phyloP scores from a whole-genome alignment of 306 rosid genomes.

The Gastrolobium bilobum region DNA sequence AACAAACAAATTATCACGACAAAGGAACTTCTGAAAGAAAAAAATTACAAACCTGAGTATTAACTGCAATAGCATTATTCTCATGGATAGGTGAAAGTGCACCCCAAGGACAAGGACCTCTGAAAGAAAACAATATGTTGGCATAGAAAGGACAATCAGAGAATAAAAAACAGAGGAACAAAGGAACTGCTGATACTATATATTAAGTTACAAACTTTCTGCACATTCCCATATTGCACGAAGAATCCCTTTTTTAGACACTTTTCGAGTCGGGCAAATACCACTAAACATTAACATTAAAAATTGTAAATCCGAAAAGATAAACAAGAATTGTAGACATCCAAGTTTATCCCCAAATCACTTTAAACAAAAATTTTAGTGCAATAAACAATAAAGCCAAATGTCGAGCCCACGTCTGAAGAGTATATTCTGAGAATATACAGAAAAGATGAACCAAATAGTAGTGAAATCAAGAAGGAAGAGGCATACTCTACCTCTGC shows the following conservation, averaged over 20 bases:
- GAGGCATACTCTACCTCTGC: conserved; percentile 2
- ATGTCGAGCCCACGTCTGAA: background rate
- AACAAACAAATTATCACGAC: conserved; percentile 29
- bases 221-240: background rate
- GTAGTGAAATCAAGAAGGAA: conserved; percentile 3
- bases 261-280: conserved; percentile 13
- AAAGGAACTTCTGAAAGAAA: background rate
- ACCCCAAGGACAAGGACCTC: conserved; percentile 99
- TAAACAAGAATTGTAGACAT: conserved; percentile 28
- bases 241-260: conserved; percentile 29
- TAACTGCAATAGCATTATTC: conserved; percentile 88
- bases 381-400: conserved; percentile 30
- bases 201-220: conserved; percentile 29
- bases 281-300: background rate
- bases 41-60: conserved; percentile 63
- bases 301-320: conserved; percentile 19
- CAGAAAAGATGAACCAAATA: conserved; percentile 32
- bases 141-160: conserved; percentile 39
- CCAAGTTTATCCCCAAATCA: background rate
- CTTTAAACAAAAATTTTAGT: background rate
- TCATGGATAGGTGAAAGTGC: conserved; percentile 97
- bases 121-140: conserved; percentile 52
- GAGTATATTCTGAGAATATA: conserved; percentile 19
- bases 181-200: conserved; percentile 28
- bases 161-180: conserved; percentile 25